Conservation (phyloP, 352 stramenopile species). For the Phytophthora pluvialis region DNA sequence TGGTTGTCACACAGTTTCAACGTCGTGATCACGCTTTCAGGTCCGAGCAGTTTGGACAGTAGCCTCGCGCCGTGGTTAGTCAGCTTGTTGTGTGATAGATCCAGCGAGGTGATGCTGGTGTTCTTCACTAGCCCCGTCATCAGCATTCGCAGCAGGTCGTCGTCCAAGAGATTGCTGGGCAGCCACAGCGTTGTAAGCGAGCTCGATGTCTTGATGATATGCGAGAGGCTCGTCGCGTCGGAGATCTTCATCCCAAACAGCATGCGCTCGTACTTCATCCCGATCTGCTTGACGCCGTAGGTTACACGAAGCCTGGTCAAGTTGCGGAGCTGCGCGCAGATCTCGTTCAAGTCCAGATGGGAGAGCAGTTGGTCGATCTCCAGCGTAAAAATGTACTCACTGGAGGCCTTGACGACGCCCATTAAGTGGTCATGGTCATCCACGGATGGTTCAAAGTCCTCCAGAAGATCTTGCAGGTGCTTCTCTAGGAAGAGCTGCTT, state of each 20-base stretch:
- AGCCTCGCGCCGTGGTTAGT: conserved; percentile 92
- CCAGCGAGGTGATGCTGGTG: conserved; percentile 92
- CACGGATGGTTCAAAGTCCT: conserved; percentile 69
- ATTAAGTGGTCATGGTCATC: conserved; percentile 73
- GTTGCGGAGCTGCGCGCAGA: conserved; percentile 89
- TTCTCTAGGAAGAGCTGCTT: conserved; percentile 94
- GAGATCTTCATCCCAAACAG: conserved; percentile 96
- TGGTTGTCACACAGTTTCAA: conserved; percentile 94
- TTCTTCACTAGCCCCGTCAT: conserved; percentile 94
- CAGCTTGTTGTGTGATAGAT: conserved; percentile 96
- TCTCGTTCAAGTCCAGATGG: conserved; percentile 88
- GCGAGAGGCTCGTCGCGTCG: conserved; percentile 90
- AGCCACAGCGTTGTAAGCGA: conserved; percentile 92
- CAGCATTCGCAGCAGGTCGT: conserved; percentile 93
- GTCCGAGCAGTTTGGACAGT: conserved; percentile 90
- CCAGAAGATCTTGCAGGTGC: conserved; percentile 75
- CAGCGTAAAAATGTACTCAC: conserved; percentile 92
- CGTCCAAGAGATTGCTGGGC: conserved; percentile 91
- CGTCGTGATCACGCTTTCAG: conserved; percentile 89
- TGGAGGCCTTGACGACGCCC: conserved; percentile 71
- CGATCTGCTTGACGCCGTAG: conserved; percentile 91
- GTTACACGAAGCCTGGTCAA: conserved; percentile 86
- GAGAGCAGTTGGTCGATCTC: conserved; percentile 88
- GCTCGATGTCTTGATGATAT: conserved; percentile 82
- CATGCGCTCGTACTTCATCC: conserved; percentile 96